Evolutionary conservation across 1,139 yeast genomes (phyloP).

Genomic region (Scheffersomyces titani): DNA sequence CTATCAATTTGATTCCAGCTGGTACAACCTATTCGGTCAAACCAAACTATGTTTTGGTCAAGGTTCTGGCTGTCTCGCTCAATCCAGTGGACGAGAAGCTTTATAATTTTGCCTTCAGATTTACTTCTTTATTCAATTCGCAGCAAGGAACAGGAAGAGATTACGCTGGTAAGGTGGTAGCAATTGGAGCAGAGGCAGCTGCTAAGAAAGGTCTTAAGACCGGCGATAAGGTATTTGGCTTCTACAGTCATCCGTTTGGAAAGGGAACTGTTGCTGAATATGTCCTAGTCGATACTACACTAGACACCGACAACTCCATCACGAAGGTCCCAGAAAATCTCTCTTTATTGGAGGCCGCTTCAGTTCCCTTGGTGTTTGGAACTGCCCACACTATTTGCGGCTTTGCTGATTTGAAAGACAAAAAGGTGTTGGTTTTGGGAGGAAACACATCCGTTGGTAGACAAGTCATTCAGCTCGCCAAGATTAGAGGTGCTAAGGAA

Average conservation of each 20-base stretch:
- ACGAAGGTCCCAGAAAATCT: constrained; percentile 50
- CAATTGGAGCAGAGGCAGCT: constrained; percentile 52
- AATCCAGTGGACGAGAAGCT: constrained; percentile 70
- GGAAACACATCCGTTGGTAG: constrained; percentile 77
- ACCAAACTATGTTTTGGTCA: constrained; percentile 52
- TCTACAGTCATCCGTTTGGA: constrained; percentile 43
- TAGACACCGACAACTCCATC: constrained; percentile 39
- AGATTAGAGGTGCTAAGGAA: constrained; percentile 44
- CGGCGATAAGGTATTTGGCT: constrained; percentile 71
- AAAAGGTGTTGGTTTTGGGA: constrained; percentile 61
- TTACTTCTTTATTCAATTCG: constrained; percentile 19
- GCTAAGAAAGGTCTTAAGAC: constrained; percentile 34
- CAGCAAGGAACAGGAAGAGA: constrained; percentile 68
- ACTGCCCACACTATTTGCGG: constrained; percentile 53
- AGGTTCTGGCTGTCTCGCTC: constrained; percentile 58
- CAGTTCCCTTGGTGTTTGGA: constrained; percentile 58
- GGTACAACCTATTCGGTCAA: constrained; percentile 37
- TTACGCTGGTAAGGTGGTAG: constrained; percentile 62
- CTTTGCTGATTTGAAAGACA: constrained; percentile 25
- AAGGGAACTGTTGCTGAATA: constrained; percentile 54
- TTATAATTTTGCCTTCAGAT: constrained; percentile 34
- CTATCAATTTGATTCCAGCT: constrained; percentile 22
- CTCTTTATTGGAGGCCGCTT: constrained; percentile 55
- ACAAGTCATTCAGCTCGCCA: constrained; percentile 58
- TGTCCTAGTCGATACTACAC: constrained; percentile 41